phyloP scores from a whole-genome alignment of 2,329 filamentous ascomycete species.

The Aspergillus pseudoglaucus region DNA sequence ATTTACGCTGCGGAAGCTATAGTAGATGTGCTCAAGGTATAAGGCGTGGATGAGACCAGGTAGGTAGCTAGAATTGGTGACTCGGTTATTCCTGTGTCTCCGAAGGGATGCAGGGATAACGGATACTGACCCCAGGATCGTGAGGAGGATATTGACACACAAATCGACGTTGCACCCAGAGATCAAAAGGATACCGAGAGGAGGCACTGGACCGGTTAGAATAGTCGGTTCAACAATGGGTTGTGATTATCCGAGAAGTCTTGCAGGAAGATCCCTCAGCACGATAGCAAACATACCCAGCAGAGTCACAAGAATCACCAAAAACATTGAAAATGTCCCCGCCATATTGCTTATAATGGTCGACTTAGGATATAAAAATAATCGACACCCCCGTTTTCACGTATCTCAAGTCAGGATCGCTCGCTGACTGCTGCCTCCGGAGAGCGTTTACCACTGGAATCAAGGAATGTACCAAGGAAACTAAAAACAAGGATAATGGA shows the following conservation, averaged over 20 bases:
- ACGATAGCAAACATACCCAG: conserved; percentile 32
- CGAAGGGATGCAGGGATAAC: neutral
- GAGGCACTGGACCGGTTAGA: conserved; percentile 50
- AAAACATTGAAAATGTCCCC: conserved; percentile 32
- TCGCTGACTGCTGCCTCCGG: conserved; percentile 3
- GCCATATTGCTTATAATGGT: conserved; percentile 18
- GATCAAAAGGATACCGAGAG: conserved; percentile 57
- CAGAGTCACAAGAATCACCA: conserved; percentile 42
- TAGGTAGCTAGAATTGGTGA: conserved; percentile 49
- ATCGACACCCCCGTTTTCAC: too few species aligned
- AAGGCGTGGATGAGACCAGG: conserved; percentile 76
- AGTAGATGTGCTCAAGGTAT: conserved; percentile 78
- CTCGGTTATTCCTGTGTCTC: conserved; percentile 2
- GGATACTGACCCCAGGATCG: conserved; percentile 52
- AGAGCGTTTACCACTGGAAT: conserved; percentile 11
- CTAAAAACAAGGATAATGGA: conserved; percentile 21
- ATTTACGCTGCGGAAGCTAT: conserved; percentile 50
- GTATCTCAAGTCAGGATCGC: neutral
- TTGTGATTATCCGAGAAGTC: neutral
- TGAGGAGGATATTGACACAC: conserved; percentile 61
- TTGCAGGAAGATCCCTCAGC: neutral
- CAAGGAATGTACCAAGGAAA: conserved; percentile 15
- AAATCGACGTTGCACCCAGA: conserved; percentile 61
- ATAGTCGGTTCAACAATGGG: neutral
- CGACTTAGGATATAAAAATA: neutral